A percentile compares a stretch with the other conserved stretches of the same genome.
These are phyloP conservation scores for Chrysanthemum lavandulifolium DNA, from an alignment of 129 eudicot species.

Conservation along the genomic window DNA sequence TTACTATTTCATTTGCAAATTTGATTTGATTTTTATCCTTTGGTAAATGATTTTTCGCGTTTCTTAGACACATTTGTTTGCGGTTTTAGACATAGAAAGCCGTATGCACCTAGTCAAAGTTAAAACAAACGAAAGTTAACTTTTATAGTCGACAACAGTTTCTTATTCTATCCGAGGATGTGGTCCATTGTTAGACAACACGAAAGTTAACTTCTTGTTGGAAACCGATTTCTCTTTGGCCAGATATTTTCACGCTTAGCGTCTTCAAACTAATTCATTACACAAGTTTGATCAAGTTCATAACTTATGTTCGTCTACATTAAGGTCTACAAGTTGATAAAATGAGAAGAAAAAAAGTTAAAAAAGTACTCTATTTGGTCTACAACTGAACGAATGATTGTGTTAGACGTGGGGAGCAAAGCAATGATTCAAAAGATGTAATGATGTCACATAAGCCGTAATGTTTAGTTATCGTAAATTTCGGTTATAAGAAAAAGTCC, in stretches of 20 bases:
- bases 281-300: no score
- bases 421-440: conserved; percentile 7
- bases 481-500: conserved; percentile 24
- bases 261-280: no score
- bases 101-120: no score
- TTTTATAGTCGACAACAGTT: no score
- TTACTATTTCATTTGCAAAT: no score
- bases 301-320: no score
- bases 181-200: neutral
- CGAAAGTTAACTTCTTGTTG: no score
- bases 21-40: neutral
- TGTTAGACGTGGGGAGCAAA: neutral
- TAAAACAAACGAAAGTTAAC: no score
- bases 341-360: neutral
- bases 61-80: no score
- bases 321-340: no score
- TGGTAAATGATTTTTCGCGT: neutral
- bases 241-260: neutral
- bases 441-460: conserved; percentile 16
- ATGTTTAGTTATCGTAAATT: conserved; percentile 19
- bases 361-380: neutral
- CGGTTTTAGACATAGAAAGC: no score
- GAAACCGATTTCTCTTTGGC: neutral
- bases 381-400: conserved; percentile 20
- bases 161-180: neutral